Evolutionary conservation across 306 rosid species (phyloP), one percentile per base, ranked within the genome.

Genomic region (Quercus ilex): DNA sequence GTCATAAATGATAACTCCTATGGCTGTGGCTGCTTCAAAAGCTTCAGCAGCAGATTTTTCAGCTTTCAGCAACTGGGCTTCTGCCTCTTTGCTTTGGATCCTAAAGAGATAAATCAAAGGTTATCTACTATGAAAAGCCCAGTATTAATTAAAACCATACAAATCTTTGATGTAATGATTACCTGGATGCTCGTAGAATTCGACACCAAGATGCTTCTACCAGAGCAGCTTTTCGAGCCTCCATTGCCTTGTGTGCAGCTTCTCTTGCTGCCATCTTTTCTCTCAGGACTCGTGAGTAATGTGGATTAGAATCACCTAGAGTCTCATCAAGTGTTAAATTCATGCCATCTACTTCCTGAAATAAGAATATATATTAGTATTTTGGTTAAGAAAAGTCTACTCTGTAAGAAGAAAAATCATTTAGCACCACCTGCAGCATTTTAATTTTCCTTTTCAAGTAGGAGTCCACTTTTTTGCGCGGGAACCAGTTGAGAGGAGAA

Each of bases 201-300:
- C 96, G 88, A 84, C 99, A 95, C 99, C 99, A 93, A 74, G 98
- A 95, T 63, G 99, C 94, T 89, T 95, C 99, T 46, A 93, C 97
- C 79, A 93, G 71, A 28, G 99, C 97, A 21, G 91, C 94, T 85
- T 89, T 93, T 69, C 91, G 97, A 77, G 96, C 91, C 84, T 87
- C 92, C 85, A 93, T 87, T 55, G 96, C 98, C 75, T 82, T 90
- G 77, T 90, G 74, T 19, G 97, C 98, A 2, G 98, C 96, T 78
- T 89, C 97, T 86, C 90, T 93, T 55, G 93, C 93, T 30, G 99
- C 98, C 92, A 95, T 93, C 82, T 95, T 95, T 86, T 93, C 98
- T 81, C 85, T 88, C 35, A 93, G 80, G 2, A 95, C 94, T 82
- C 88, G 88, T 4, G 97, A 91, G 83, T 90, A 95, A 86, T 95